phyloP scores from a whole-genome alignment of 768 basidiomycete species.

The Naganishia vaughanmartiniae region DNA sequence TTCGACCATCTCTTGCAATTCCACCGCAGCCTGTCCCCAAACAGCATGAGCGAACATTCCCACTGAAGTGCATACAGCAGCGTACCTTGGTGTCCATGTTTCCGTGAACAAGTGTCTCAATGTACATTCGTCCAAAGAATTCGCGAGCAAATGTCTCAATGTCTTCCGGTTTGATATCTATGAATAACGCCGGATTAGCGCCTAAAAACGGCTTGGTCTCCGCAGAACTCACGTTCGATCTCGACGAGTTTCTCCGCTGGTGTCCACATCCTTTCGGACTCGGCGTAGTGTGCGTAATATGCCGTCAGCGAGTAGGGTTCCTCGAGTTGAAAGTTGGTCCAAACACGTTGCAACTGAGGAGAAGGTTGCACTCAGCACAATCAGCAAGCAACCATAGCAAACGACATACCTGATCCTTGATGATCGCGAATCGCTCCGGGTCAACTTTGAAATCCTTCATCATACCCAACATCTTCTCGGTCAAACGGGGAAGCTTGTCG shows the following conservation, averaged over 20 bases:
- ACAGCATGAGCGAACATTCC: slow-evolving; percentile 6
- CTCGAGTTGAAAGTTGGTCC: slow-evolving; percentile 81
- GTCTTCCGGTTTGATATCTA: slow-evolving; percentile 71
- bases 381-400: not conserved
- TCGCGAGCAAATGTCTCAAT: slow-evolving; percentile 63
- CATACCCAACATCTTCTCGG: slow-evolving; percentile 68
- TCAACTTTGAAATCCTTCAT: slow-evolving; percentile 65
- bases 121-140: slow-evolving; percentile 64
- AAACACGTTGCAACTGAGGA: slow-evolving; percentile 67
- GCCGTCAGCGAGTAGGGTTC: slow-evolving; percentile 78
- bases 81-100: slow-evolving; percentile 80
- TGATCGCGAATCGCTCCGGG: slow-evolving; percentile 70
- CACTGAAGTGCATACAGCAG: not conserved
- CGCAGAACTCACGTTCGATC: slow-evolving; percentile 62
- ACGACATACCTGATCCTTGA: slow-evolving; percentile 72
- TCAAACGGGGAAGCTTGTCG: slow-evolving; percentile 75
- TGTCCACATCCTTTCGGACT: slow-evolving; percentile 71
- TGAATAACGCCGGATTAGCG: not conserved
- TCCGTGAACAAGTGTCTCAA: slow-evolving; percentile 74
- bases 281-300: slow-evolving; percentile 68
- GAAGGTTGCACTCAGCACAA: slow-evolving; percentile 14
- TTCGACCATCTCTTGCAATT: slow-evolving; percentile 70
- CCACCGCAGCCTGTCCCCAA: slow-evolving; percentile 67
- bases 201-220: not conserved
- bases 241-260: slow-evolving; percentile 71